These are phyloP conservation scores for Fusarium keratoplasticum DNA, from an alignment of 2,329 filamentous ascomycete species.

Conservation along the genomic window DNA sequence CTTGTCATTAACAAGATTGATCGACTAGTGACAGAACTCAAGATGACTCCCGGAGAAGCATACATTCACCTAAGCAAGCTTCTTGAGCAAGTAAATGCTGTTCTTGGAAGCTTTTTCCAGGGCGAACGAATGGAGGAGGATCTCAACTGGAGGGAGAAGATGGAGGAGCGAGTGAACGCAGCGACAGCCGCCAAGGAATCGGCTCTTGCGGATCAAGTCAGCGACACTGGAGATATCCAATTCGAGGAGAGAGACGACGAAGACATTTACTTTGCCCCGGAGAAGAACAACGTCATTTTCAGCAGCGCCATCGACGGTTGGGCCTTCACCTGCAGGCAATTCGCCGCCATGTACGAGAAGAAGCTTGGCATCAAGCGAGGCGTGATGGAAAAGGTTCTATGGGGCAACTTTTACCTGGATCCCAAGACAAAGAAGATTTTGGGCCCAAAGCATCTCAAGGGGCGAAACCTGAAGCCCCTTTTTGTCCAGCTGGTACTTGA, in stretches of 20 bases:
- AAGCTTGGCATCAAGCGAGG: constrained; percentile 94
- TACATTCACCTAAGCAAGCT: constrained; percentile 90
- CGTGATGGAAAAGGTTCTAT: constrained; percentile 90
- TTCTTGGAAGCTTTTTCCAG: constrained; percentile 97
- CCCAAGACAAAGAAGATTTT: constrained; percentile 96
- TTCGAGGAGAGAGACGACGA: constrained; percentile 96
- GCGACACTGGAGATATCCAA: constrained; percentile 69
- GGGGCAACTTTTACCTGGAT: constrained; percentile 97
- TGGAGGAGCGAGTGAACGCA: constrained; percentile 86
- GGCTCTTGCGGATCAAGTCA: constrained; percentile 59
- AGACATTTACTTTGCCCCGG: constrained; percentile 96
- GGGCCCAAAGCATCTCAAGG: constrained; percentile 91
- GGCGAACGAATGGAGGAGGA: constrained; percentile 99
- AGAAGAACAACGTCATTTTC: constrained; percentile 99
- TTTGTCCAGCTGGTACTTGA: constrained; percentile 97
- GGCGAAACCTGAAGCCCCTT: constrained; percentile 91
- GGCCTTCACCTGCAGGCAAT: constrained; percentile 97
- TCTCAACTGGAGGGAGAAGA: constrained; percentile 91
- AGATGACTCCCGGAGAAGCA: constrained; percentile 91
- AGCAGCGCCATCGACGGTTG: constrained; percentile 98
- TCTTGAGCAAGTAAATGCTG: constrained; percentile 95
- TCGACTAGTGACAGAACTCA: constrained; percentile 90
- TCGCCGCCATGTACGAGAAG: constrained; percentile 93
- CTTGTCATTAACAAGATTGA: constrained; percentile 99
- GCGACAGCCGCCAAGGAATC: constrained; percentile 72